Evolutionary conservation across 805 yeast species (phyloP).

Genomic region (Kuraishia molischiana): DNA sequence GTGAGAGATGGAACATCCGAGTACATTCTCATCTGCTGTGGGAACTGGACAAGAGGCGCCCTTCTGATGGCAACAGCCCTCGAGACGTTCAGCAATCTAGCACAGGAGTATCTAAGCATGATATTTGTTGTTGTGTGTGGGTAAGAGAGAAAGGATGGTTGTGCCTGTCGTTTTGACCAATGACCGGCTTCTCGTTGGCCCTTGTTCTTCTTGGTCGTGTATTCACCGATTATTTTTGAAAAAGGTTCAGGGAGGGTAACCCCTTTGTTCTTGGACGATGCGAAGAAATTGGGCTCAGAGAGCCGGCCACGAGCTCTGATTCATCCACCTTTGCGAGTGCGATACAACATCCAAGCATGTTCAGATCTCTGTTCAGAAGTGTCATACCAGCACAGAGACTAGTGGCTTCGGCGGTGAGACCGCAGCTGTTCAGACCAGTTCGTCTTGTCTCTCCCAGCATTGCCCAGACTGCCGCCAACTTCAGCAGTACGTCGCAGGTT

Average conservation of each 20-base stretch:
- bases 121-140: background rate
- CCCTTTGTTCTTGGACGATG: too few species aligned
- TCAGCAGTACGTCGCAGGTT: conserved; percentile 25
- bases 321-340: too few species aligned
- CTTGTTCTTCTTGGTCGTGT: background rate
- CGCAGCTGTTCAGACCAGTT: background rate
- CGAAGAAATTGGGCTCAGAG: too few species aligned
- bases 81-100: background rate
- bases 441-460: background rate
- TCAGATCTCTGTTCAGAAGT: background rate
- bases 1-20: conserved; percentile 2
- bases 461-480: background rate
- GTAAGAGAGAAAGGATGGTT: too few species aligned
- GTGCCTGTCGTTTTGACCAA: background rate
- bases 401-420: background rate
- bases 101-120: background rate
- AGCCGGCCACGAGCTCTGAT: too few species aligned
- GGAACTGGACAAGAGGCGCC: too few species aligned
- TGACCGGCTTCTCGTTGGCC: background rate
- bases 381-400: background rate
- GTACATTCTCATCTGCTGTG: background rate
- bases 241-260: too few species aligned
- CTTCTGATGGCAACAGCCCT: background rate
- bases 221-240: too few species aligned
- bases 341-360: too few species aligned